Evolutionary conservation across 768 basidiomycete genomes (phyloP).

Genomic region (Boletus pseudopeckii): DNA sequence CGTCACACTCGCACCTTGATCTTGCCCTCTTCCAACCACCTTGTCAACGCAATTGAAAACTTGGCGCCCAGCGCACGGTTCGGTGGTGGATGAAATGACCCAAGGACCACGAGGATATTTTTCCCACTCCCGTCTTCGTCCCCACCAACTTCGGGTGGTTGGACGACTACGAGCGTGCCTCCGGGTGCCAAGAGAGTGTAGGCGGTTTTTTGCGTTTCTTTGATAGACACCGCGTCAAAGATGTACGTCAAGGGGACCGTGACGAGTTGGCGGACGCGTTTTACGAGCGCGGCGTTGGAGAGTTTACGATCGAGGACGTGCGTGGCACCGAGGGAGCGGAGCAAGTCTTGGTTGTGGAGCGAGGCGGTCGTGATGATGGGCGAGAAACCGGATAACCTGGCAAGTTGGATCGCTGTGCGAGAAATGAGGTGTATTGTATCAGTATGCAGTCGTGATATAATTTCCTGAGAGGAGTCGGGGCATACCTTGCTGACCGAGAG

Average conservation of each 20-base stretch:
- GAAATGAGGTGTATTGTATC: no score
- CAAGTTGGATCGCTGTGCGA: slow-evolving; percentile 30
- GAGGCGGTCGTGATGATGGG: slow-evolving; percentile 41
- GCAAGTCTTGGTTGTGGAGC: slow-evolving; percentile 24
- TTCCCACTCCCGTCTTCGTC: slow-evolving; percentile 2
- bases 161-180: slow-evolving; percentile 26
- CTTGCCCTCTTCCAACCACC: slow-evolving; percentile 13
- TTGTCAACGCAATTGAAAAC: slow-evolving; percentile 8
- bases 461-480: no score
- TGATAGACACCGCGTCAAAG: slow-evolving; percentile 30
- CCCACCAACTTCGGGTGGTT: neutral
- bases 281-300: slow-evolving; percentile 1
- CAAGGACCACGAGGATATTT: neutral
- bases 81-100: slow-evolving; percentile 1
- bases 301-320: slow-evolving; percentile 33
- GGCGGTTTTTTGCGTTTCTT: slow-evolving; percentile 32
- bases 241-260: slow-evolving; percentile 1
- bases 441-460: no score
- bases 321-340: slow-evolving; percentile 37
- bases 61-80: slow-evolving; percentile 4
- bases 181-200: slow-evolving; percentile 29
- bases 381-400: slow-evolving; percentile 31
- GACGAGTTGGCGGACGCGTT: slow-evolving; percentile 2
- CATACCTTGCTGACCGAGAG: slow-evolving; percentile 36
- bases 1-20: slow-evolving; percentile 15